Evolutionary conservation across 2,329 filamentous ascomycete species (phyloP).

Genomic region (Fusarium napiforme): DNA sequence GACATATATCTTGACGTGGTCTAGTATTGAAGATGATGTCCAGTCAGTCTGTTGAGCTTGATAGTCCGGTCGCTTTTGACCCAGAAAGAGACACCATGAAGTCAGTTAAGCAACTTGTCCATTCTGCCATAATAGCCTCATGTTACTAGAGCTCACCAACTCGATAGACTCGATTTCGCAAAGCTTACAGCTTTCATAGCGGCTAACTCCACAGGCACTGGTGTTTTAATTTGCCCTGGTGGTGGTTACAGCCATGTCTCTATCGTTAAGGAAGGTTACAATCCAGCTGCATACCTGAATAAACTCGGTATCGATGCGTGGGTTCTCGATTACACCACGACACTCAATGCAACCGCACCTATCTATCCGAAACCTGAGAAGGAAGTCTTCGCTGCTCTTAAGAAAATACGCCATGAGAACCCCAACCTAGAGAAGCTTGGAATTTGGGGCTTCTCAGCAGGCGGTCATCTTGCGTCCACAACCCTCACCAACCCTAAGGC

Average conservation of each 20-base stretch:
- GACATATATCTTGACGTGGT: background rate
- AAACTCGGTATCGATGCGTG: slow-evolving; percentile 12
- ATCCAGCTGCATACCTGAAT: slow-evolving; percentile 18
- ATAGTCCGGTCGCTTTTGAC: accelerated
- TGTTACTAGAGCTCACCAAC: background rate
- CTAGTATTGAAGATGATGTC: background rate
- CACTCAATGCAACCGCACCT: slow-evolving; percentile 8
- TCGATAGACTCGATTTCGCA: background rate
- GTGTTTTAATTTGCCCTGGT: slow-evolving; percentile 7
- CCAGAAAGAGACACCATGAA: background rate
- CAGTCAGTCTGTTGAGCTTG: accelerated
- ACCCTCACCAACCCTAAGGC: slow-evolving; percentile 18
- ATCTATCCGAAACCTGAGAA: slow-evolving; percentile 14
- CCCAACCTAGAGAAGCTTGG: slow-evolving; percentile 6
- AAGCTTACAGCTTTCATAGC: background rate
- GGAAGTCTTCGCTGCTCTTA: slow-evolving; percentile 7
- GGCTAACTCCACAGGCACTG: slow-evolving; percentile 5
- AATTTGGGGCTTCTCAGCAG: slow-evolving; percentile 29
- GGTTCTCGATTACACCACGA: slow-evolving; percentile 23
- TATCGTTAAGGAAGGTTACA: slow-evolving; percentile 15
- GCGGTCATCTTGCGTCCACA: slow-evolving; percentile 24
- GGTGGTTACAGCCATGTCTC: slow-evolving; percentile 19
- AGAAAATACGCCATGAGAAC: slow-evolving; percentile 5
- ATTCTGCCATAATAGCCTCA: background rate
- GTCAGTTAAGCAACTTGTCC: background rate